phyloP scores from a whole-genome alignment of 805 yeast species.

The Debaryomyces castellii region DNA sequence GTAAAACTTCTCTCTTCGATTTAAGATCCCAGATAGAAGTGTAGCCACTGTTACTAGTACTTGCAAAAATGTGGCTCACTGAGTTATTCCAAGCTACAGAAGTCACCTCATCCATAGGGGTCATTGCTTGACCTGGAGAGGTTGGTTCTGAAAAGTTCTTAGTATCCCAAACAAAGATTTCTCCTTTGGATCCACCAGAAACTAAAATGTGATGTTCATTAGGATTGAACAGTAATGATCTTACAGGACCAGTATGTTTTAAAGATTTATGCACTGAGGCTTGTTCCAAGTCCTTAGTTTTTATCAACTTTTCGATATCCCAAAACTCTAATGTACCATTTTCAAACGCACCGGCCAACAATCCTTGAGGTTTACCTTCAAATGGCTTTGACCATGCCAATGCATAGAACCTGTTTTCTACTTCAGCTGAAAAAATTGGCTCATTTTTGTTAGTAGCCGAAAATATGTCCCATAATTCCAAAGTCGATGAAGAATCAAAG shows the following conservation, averaged over 20 bases:
- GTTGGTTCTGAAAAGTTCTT: conserved; percentile 56
- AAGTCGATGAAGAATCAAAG: conserved; percentile 73
- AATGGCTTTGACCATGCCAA: conserved; percentile 76
- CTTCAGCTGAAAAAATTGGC: conserved; percentile 36
- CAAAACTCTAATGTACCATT: conserved; percentile 78
- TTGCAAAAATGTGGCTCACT: conserved; percentile 83
- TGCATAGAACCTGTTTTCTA: conserved; percentile 59
- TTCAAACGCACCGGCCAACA: conserved; percentile 88
- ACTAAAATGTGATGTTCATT: conserved; percentile 70
- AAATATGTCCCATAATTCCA: conserved; percentile 78
- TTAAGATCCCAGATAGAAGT: conserved; percentile 94
- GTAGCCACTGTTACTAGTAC: conserved; percentile 81
- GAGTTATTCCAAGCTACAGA: conserved; percentile 87
- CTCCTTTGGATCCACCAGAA: conserved; percentile 87
- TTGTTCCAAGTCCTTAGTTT: conserved; percentile 36
- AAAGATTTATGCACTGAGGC: conserved; percentile 50
- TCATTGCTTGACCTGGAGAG: conserved; percentile 74
- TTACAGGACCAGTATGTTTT: conserved; percentile 70
- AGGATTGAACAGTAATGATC: conserved; percentile 75
- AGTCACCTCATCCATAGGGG: conserved; percentile 78
- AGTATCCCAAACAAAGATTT: conserved; percentile 88
- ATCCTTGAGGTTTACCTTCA: conserved; percentile 47
- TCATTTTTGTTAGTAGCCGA: conserved; percentile 26
- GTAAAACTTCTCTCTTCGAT: conserved; percentile 84
- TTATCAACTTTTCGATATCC: conserved; percentile 57